Evolutionary conservation across 305 asterid species (phyloP), one percentile per base, ranked within the genome.

Genomic region (Striga hermonthica): DNA sequence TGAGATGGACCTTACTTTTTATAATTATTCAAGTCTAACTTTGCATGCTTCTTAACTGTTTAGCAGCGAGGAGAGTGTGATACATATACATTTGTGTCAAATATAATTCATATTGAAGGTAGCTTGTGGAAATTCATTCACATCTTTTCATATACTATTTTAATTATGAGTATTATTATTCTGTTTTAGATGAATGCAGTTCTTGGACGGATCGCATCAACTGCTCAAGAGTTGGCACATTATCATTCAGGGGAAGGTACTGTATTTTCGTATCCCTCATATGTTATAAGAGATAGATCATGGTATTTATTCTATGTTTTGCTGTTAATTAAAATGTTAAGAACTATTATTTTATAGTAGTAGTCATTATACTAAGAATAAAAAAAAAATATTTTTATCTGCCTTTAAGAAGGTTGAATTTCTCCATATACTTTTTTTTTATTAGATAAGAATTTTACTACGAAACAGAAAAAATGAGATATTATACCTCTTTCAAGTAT

Each of bases 221-320:
- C 96, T 56, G 87, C 97, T 28, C 95, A 93, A 71, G 96, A 93
- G 76, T 76, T 93, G 85, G 87, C 95, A 68, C 95, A 86, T 78
- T 88, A 83, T 85, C 99, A 93, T 79, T 93, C 99, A 8, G 99
- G 99, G 72, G 95, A 90, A 72, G 99, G 99, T 93, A 82, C 57
- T 31, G 31, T 40, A 37, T 73, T 74, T 45, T 72, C 68, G 44
- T 70, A 57, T 67, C 54, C 15, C 50, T 69, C 41, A 8, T 12
- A 67, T 66, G 44, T 65, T 28, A 38, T 16, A 16, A 44, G 50
- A 31, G 64, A 37, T 2, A 53, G n/a, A 3, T 53, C 36, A 0
- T 41, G n/a, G 10, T 13, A 16, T 69, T 43, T 44, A 47, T 60
- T 56, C 48, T 48, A 14, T 28, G 3, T 35, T 57, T 31, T 37